phyloP scores from a whole-genome alignment of 371 early-diverging fungal genomes.

The Mortierella sp. region DNA sequence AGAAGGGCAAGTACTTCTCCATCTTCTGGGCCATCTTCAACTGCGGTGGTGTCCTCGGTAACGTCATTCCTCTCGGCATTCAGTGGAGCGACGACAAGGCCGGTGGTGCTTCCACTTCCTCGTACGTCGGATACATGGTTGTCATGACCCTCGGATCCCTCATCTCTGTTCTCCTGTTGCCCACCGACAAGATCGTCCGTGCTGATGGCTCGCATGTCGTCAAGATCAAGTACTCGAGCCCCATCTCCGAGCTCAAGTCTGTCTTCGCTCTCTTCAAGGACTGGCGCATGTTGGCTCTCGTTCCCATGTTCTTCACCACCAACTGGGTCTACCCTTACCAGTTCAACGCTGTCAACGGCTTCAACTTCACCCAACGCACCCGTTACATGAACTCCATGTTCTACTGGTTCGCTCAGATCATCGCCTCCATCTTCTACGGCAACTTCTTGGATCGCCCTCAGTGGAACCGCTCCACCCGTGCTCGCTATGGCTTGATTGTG shows the following conservation, averaged over 20 bases:
- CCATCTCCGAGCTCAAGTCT: slow-evolving; percentile 66
- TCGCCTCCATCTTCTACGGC: slow-evolving; percentile 66
- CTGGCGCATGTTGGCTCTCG: slow-evolving; percentile 68
- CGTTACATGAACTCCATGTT: slow-evolving; percentile 73
- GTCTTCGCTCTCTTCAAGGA: slow-evolving; percentile 72
- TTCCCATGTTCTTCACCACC: slow-evolving; percentile 78
- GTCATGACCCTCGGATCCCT: slow-evolving; percentile 71
- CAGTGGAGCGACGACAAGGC: slow-evolving; percentile 60
- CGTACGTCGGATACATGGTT: slow-evolving; percentile 75
- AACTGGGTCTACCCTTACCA: slow-evolving; percentile 86
- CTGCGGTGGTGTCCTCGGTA: slow-evolving; percentile 81
- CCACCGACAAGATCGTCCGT: slow-evolving; percentile 68
- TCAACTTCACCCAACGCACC: slow-evolving; percentile 68
- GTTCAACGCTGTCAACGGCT: slow-evolving; percentile 62
- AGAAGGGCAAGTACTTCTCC: slow-evolving; percentile 80
- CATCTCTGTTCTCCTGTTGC: slow-evolving; percentile 64
- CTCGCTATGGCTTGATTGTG: slow-evolving; percentile 58
- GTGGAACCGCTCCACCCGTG: slow-evolving; percentile 63
- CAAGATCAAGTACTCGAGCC: slow-evolving; percentile 60
- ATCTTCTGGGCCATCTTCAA: slow-evolving; percentile 78
- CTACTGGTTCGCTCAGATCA: slow-evolving; percentile 78
- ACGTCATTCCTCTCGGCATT: slow-evolving; percentile 72
- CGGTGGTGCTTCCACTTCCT: slow-evolving; percentile 62
- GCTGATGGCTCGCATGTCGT: slow-evolving; percentile 71
- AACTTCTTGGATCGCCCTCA: slow-evolving; percentile 62